phyloP scores from a whole-genome alignment of 345 rosid species.

The Limnanthes douglasii region DNA sequence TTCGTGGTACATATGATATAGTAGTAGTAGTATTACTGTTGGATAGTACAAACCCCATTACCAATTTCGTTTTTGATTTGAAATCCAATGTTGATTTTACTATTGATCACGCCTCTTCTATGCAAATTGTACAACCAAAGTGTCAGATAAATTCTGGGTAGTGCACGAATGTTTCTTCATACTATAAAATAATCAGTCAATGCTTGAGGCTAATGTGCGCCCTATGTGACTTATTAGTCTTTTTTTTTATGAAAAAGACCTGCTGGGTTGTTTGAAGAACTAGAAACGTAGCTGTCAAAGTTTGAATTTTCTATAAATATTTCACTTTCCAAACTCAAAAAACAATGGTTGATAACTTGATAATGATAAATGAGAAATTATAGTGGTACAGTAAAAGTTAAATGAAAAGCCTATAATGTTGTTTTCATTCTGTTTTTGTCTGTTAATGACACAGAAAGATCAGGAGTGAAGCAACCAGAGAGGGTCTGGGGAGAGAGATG shows the following conservation, averaged over 20 bases:
- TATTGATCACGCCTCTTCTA: not conserved
- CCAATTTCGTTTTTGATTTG: conserved; percentile 12
- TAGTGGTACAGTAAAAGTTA: no score
- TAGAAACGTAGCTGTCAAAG: not conserved
- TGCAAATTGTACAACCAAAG: conserved; percentile 14
- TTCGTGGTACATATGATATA: not conserved
- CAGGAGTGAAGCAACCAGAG: conserved; percentile 28
- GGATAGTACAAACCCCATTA: no score
- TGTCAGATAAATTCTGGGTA: no score
- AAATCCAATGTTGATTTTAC: conserved; percentile 4
- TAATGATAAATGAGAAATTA: no score
- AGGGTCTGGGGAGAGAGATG: conserved; percentile 50
- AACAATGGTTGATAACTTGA: no score
- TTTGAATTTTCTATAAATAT: conserved; percentile 3
- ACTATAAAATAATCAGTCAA: no score
- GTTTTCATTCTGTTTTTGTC: not conserved
- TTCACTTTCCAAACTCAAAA: no score
- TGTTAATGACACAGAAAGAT: conserved; percentile 6
- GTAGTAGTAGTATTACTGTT: not conserved
- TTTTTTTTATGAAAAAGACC: not conserved
- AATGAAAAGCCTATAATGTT: no score
- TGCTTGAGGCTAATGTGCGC: conserved; percentile 21
- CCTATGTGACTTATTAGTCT: conserved; percentile 1
- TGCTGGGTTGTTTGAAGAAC: not conserved
- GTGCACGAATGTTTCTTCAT: conserved; percentile 19